Evolutionary conservation across 768 basidiomycete species (phyloP), one percentile per base, ranked within the genome.

Genomic region (Naganishia onofrii): DNA sequence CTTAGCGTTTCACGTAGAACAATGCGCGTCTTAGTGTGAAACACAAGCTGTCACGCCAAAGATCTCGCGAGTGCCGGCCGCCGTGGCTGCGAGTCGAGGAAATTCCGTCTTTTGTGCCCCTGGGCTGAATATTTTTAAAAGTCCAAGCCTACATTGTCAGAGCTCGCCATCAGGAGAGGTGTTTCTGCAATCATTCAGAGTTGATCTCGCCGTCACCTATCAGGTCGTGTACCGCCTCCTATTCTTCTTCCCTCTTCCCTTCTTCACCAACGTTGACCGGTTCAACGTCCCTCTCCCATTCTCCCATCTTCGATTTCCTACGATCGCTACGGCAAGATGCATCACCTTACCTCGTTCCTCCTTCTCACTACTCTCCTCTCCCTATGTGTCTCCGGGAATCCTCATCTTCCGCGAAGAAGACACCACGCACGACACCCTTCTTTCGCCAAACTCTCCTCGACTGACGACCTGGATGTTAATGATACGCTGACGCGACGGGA

Each of bases 401-500:
- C 31, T 26, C 60, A 63, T 44, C 8, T 63, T 29, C 60, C 60
- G 23, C 36, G 60, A 42, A 42, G 60, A 44, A 38, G 60, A n/a
- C 60, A 63, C 19, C 60, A 63, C 26, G 38, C 38, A 19, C 36
- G 60, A 42, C 60, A 63, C 38, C 23, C 38, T 26, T 26, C n/a
- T 4, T 56, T 58, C 23, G 34, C 57, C 57, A 58, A 58, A 36
- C 17, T 34, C 13, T 23, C 34, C 34, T 2, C n/a, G 10, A 3
- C 55, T 5, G 55, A 9, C 42, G 21, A n/a, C 21, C 23, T 21
- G 38, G 60, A 46, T 26, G n/a, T 51, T n/a, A 7, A 26, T 29
- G 57, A 26, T 9, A 23, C 60, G 2, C 21, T 63, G n/a, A 42
- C n/a, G 21, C 38, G 26, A 42, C 38, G 60, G 23, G 60, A 63